Conservation (phyloP, 2,329 filamentous ascomycete genomes). For the Rugonectria rugulosa region DNA sequence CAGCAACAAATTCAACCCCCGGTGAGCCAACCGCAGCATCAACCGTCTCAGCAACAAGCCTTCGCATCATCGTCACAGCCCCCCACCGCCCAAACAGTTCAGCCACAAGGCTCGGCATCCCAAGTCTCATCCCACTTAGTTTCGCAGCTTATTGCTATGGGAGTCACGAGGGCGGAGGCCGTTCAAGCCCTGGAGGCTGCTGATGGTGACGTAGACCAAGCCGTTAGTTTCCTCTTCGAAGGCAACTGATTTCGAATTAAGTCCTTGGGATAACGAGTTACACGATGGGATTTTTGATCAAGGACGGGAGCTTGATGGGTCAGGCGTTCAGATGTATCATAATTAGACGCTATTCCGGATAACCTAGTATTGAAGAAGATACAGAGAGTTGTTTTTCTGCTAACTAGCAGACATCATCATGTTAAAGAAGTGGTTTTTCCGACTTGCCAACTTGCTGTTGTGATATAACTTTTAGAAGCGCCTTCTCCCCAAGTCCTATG, state of each 20-base stretch:
- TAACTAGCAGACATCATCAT: conserved; percentile 18
- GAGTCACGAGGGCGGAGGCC: conserved; percentile 78
- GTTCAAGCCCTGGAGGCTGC: conserved; percentile 83
- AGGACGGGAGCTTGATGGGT: conserved; percentile 8
- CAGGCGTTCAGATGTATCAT: conserved; percentile 27
- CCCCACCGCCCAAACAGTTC: conserved; percentile 38
- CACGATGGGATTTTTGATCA: conserved; percentile 18
- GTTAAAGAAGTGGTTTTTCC: neutral
- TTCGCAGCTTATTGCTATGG: conserved; percentile 77
- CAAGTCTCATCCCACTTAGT: conserved; percentile 70
- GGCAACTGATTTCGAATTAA: conserved; percentile 24
- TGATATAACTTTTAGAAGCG: conserved; percentile 22
- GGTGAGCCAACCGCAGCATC: conserved; percentile 33
- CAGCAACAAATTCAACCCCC: conserved; percentile 22
- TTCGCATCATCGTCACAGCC: conserved; percentile 38
- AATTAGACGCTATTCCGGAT: conserved; percentile 31
- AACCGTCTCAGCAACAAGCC: conserved; percentile 29
- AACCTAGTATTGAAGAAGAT: conserved; percentile 24
- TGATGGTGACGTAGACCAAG: conserved; percentile 85
- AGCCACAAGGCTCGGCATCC: conserved; percentile 34
- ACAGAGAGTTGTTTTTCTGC: conserved; percentile 30
- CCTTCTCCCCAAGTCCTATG: neutral
- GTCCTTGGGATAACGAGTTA: conserved; percentile 19
- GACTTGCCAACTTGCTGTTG: conserved; percentile 20
- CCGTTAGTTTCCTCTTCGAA: conserved; percentile 79